These are phyloP conservation scores for Cenococcum geophilum DNA, from an alignment of 495 filamentous ascomycete genomes.

Conservation along the genomic window DNA sequence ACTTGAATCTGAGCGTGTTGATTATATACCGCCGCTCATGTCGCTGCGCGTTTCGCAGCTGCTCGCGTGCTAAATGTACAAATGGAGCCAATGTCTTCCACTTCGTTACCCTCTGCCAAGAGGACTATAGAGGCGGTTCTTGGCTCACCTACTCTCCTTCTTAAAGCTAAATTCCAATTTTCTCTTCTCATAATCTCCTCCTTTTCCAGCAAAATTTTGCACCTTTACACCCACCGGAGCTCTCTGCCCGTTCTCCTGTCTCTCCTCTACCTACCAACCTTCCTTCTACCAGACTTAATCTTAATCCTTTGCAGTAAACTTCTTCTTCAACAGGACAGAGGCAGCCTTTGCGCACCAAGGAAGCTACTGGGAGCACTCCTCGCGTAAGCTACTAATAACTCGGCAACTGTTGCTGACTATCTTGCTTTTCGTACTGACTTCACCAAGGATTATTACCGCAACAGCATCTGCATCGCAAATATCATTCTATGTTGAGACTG, in stretches of 20 bases:
- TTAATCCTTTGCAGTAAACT: not conserved
- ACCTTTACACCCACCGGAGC: conserved; percentile 3
- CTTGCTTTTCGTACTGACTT: not conserved
- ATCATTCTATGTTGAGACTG: conserved; percentile 3
- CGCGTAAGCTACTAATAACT: not conserved
- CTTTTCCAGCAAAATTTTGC: conserved; percentile 1
- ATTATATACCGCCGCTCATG: too few species aligned
- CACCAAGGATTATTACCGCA: not conserved
- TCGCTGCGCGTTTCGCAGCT: not conserved
- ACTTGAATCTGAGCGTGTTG: too few species aligned
- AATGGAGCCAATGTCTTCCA: not conserved
- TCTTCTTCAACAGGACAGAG: not conserved
- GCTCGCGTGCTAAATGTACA: not conserved
- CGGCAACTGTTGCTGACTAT: not conserved
- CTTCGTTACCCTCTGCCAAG: not conserved
- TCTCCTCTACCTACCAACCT: not conserved
- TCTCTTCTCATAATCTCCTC: conserved; percentile 3
- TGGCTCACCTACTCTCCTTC: not conserved
- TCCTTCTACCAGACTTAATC: not conserved
- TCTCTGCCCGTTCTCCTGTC: not conserved
- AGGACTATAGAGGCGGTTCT: conserved; percentile 5
- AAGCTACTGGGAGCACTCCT: not conserved
- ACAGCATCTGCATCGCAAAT: not conserved
- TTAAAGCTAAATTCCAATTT: not conserved
- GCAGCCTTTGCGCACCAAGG: not conserved